Evolutionary conservation across 2,329 filamentous ascomycete species (phyloP), one percentile per base, ranked within the genome.

Genomic region (Leptographium procerum): DNA sequence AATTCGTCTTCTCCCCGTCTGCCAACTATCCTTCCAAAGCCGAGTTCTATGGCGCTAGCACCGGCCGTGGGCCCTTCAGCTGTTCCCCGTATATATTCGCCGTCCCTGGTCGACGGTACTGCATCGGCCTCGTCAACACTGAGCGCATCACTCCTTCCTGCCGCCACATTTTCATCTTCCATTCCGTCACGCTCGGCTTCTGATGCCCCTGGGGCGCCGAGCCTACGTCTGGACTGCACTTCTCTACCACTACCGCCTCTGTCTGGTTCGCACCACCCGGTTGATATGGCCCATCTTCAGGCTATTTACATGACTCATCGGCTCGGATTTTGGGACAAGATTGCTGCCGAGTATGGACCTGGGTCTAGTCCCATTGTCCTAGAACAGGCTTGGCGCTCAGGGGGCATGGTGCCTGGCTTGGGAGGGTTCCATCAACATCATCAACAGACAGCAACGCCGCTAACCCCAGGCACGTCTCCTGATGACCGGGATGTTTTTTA

Each of bases 301-400:
- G 77, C 80, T 61, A 81, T 91, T 64, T 91, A 91, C 70, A 80
- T 84, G 56, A 75, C 80, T 9, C 87, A 89, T 71, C 83, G 86
- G 50, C 76, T 79, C 55, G 80, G 81, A 10, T 91, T 92, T 73
- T 92, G 88, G 88, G 76, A 80, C 36, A 77, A 81, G 53, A 80
- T 92, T 40, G 87, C 87, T 33, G 75, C 81, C 29, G 86, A 90
- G 65, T 91, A 91, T 66, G 87, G 87, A 57, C 70, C 74, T 16
- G 80, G 83, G 36, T 77, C 78, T 1, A 84, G 81, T 54, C 81
- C 86, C 1, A 75, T 78, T 16, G 75, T 83, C 36, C 76, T 90
- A 24, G 87, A 89, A 72, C 84, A 86, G 67, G 83, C 85, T n/a
- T 90, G 86, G 84, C 79, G 76, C 68, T 73, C 74, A 11, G 77